phyloP scores from a whole-genome alignment of 345 rosid species.

The Salix dunnii region DNA sequence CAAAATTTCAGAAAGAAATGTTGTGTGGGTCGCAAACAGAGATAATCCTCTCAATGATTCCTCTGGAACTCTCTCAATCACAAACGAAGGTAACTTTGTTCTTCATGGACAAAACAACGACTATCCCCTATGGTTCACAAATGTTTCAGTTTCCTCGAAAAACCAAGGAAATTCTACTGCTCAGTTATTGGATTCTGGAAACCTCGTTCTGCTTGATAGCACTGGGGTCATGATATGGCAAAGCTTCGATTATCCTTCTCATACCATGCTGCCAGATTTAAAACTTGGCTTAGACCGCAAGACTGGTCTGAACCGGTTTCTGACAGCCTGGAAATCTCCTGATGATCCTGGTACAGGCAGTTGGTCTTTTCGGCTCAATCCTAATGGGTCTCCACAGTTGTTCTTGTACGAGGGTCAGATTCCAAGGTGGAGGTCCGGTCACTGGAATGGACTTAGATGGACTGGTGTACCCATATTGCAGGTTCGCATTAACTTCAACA shows the following conservation, averaged over 20 bases:
- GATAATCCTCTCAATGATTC: background rate
- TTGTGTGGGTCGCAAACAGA: conserved; percentile 9
- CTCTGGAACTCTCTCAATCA: background rate
- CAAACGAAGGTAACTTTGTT: conserved; percentile 2
- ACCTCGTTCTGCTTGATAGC: conserved; percentile 11
- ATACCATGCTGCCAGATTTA: conserved; percentile 19
- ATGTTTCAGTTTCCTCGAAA: background rate
- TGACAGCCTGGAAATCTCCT: conserved; percentile 27
- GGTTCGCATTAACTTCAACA: background rate
- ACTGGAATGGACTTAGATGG: too few species aligned
- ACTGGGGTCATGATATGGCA: conserved; percentile 14
- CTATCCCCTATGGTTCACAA: conserved; percentile 1
- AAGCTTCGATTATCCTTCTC: conserved; percentile 35
- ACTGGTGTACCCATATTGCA: too few species aligned
- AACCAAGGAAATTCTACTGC: background rate
- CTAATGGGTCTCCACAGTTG: background rate
- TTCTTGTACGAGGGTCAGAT: background rate
- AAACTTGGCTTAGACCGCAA: conserved; percentile 14
- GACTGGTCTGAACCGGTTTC: conserved; percentile 8
- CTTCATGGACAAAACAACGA: background rate
- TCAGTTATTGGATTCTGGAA: conserved; percentile 27
- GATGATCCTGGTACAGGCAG: conserved; percentile 22
- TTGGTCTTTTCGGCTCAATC: background rate
- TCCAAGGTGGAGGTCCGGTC: conserved; percentile 3
- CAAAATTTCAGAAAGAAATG: background rate